phyloP scores from a whole-genome alignment of 176 grass and related monocot genomes.

The Typha latifolia region DNA sequence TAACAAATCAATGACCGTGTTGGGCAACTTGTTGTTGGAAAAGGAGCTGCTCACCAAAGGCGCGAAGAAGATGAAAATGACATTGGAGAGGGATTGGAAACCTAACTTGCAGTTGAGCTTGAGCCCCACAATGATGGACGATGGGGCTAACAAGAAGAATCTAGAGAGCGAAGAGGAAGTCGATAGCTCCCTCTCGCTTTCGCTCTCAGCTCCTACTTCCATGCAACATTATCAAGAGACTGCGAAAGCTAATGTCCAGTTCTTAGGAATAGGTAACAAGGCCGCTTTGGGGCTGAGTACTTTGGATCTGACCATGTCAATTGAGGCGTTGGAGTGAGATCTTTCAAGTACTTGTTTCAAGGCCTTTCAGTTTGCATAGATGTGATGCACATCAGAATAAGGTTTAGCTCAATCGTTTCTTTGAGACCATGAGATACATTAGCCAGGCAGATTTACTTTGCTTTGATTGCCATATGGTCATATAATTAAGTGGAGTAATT shows the following conservation, averaged over 20 bases:
- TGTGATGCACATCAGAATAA: no score
- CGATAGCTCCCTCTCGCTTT: conserved; percentile 42
- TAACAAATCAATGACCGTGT: neutral
- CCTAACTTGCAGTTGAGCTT: conserved; percentile 62
- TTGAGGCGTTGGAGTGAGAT: conserved; percentile 99
- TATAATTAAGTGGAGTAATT: no score
- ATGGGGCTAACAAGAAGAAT: conserved; percentile 21
- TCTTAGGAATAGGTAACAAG: conserved; percentile 36
- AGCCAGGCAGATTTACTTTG: no score
- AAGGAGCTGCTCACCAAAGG: neutral
- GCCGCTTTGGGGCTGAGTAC: conserved; percentile 83
- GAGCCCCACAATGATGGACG: conserved; percentile 21
- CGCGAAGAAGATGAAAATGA: conserved; percentile 21
- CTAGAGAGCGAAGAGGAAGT: conserved; percentile 22
- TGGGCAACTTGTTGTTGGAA: neutral
- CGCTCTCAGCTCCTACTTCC: conserved; percentile 43
- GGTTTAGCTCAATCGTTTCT: no score
- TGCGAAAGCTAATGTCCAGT: neutral
- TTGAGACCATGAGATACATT: no score
- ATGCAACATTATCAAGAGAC: neutral
- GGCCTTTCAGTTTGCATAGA: conserved; percentile 5
- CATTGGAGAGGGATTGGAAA: conserved; percentile 12
- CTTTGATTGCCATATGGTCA: no score
- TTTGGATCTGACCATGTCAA: conserved; percentile 99
- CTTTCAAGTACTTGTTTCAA: conserved; percentile 96